phyloP scores from a whole-genome alignment of 805 yeast genomes.

The Candida oleophila region DNA sequence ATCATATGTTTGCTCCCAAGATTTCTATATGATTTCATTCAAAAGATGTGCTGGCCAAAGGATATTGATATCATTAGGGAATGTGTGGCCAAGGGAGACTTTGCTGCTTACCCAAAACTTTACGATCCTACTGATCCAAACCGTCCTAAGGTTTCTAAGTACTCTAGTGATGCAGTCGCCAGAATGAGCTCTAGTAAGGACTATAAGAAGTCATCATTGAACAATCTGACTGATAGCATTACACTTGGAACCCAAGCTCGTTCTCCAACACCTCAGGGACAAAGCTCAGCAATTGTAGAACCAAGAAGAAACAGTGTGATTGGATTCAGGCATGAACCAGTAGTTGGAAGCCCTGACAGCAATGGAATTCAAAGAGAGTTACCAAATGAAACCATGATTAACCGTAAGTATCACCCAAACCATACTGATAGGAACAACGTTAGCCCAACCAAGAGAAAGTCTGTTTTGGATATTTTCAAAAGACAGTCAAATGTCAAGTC shows the following conservation, averaged over 20 bases:
- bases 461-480: constrained; percentile 31
- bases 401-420: not conserved
- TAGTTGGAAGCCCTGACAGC: constrained; percentile 18
- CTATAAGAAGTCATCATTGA: constrained; percentile 1
- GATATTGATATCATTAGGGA: constrained; percentile 77
- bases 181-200: constrained; percentile 16
- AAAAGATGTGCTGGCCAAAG: constrained; percentile 54
- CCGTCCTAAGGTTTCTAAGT: constrained; percentile 51
- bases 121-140: constrained; percentile 84
- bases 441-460: constrained; percentile 23
- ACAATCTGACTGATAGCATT: not conserved
- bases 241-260: not conserved
- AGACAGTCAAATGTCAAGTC: constrained; percentile 23
- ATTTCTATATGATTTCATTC: constrained; percentile 56
- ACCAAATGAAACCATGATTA: constrained; percentile 6
- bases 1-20: constrained; percentile 67
- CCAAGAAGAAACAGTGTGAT: constrained; percentile 25
- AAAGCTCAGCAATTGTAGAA: not conserved
- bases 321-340: constrained; percentile 10
- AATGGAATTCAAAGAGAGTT: not conserved
- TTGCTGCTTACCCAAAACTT: constrained; percentile 58
- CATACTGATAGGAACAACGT: not conserved
- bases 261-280: not conserved
- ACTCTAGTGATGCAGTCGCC: constrained; percentile 19
- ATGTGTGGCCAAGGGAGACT: constrained; percentile 65